Evolutionary conservation across 2,329 filamentous ascomycete genomes (phyloP), one percentile per base, ranked within the genome.

Genomic region (Cladosporium sphaerospermum): DNA sequence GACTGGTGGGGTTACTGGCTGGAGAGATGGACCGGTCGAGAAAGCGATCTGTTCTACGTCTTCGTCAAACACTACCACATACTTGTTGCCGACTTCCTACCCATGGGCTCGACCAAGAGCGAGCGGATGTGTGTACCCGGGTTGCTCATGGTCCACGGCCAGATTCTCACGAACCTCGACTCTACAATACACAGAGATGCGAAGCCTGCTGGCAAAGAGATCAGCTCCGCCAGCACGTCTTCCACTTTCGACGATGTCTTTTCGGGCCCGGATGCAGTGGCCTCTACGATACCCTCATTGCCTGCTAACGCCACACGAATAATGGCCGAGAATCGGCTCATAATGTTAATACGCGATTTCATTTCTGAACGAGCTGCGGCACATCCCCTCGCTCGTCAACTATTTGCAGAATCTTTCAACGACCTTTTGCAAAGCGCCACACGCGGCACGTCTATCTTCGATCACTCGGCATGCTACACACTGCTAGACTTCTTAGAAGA

Each of bases 401-500:
- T 89, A 0, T 95, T 93, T 68, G 86, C 87, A 3, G 81, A 87
- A 59, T 80, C 85, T 0, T 92, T 95, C 68, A 83, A 84, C 62
- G 74, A 77, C 23, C 73, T 95, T 28, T 76, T 93, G 65, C 89
- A 86, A 66, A 83, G 85, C 1, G 82, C 86, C 2, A 84, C 89
- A 1, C 82, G 84, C 59, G 83, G 81, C 59, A 91, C 86, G 0
- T 91, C 89, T 0, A 77, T 88, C 52, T 95, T 86, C 66, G 85
- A 95, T 67, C 88, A 89, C 64, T 83, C 83, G 57, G 86, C 89
- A 14, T 95, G 89, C 68, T 93, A 93, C 66, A 87, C 89, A 9
- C 76, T 96, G n/a, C 92, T 90, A 65, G 91, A 96, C 67, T 90
- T 96, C 59, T 74, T 96, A 23, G 89, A 96, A 65, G 90, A 96